Conservation (phyloP, 495 filamentous ascomycete species). For the Penicillium cosmopolitanum region DNA sequence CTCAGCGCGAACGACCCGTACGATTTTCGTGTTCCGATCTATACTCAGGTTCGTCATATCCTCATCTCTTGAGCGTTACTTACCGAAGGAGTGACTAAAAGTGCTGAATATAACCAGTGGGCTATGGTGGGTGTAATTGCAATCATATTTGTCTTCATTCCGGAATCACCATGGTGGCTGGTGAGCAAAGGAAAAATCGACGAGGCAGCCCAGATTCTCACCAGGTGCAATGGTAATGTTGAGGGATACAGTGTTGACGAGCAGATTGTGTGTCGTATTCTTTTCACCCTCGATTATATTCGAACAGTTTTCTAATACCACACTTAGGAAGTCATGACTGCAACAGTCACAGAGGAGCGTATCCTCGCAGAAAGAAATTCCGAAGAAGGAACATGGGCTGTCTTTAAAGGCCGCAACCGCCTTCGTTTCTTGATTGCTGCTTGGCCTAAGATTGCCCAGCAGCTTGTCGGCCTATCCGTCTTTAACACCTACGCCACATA, state of each 20-base stretch:
- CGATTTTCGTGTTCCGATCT: conserved; percentile 43
- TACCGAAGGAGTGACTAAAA: background rate
- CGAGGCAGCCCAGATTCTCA: conserved; percentile 33
- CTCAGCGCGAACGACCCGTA: conserved; percentile 31
- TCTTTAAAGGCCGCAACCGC: conserved; percentile 44
- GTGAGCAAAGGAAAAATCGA: conserved; percentile 42
- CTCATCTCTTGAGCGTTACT: background rate
- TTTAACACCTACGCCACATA: conserved; percentile 49
- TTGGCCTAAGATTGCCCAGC: conserved; percentile 49
- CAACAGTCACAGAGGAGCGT: conserved; percentile 37
- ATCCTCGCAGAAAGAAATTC: conserved; percentile 32
- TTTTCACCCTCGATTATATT: background rate
- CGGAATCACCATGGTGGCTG: conserved; percentile 44
- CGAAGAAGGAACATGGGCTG: conserved; percentile 31
- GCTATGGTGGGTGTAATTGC: conserved; percentile 36
- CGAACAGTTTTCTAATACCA: background rate
- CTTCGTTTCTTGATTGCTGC: conserved; percentile 44
- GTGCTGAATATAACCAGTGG: conserved; percentile 25
- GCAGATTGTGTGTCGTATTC: conserved; percentile 32
- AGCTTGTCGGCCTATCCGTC: conserved; percentile 45
- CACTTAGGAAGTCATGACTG: conserved; percentile 33
- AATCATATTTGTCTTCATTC: conserved; percentile 36
- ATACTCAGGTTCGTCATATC: conserved; percentile 31
- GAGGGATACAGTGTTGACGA: conserved; percentile 35
- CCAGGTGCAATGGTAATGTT: conserved; percentile 31